Evolutionary conservation across 345 rosid species (phyloP).

Genomic region (Rhodomyrtus tomentosa): DNA sequence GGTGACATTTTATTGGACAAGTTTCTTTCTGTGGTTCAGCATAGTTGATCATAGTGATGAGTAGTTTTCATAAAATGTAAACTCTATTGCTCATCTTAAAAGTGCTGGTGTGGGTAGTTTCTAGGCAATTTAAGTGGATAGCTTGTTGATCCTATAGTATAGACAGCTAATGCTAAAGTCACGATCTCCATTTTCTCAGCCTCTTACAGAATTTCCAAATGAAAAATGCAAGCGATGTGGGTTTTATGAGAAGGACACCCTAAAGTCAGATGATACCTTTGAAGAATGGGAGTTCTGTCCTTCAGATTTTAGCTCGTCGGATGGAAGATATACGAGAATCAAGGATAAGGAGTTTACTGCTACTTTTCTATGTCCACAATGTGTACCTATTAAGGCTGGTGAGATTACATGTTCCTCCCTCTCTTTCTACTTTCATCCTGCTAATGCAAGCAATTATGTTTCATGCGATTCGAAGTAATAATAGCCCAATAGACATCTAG

Average conservation of each 20-base stretch:
- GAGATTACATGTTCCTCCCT: slow-evolving; percentile 1
- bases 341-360: slow-evolving; percentile 52
- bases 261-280: slow-evolving; percentile 49
- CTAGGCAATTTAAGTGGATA: background rate
- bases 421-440: background rate
- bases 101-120: background rate
- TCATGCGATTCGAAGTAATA: background rate
- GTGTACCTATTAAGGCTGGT: slow-evolving; percentile 34
- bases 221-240: slow-evolving; percentile 95
- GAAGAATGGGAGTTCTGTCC: slow-evolving; percentile 93
- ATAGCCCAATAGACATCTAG: background rate
- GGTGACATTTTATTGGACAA: background rate
- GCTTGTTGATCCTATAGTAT: background rate
- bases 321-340: slow-evolving; percentile 38
- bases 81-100: background rate
- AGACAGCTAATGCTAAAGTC: background rate
- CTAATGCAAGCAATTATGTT: background rate
- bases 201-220: slow-evolving; percentile 41
- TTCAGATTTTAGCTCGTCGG: slow-evolving; percentile 47
- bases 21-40: background rate
- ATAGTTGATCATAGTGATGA: background rate
- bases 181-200: slow-evolving; percentile 32
- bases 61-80: background rate
- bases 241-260: slow-evolving; percentile 52
- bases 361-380: slow-evolving; percentile 52